These are phyloP conservation scores for Fusarium succisae DNA, from an alignment of 2,329 filamentous ascomycete species.

Conservation along the genomic window DNA sequence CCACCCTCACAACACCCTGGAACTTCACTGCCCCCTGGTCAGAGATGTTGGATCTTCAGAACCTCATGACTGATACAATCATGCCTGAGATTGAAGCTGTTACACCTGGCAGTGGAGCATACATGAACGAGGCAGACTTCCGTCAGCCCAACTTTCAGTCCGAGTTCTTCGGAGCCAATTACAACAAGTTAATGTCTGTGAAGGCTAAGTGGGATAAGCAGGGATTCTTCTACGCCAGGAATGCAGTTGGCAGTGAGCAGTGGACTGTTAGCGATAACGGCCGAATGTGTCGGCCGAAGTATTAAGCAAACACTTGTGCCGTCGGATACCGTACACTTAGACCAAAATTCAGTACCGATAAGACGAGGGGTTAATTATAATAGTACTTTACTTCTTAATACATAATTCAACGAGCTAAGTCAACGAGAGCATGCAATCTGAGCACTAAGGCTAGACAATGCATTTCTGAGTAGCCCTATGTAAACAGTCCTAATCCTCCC, in stretches of 20 bases:
- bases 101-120: conserved; percentile 55
- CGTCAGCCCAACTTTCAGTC: conserved; percentile 54
- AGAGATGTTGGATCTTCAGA: conserved; percentile 46
- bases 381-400: background rate
- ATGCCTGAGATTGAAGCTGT: conserved; percentile 44
- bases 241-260: conserved; percentile 61
- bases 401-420: background rate
- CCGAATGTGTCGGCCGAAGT: conserved; percentile 28
- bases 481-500: background rate
- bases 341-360: background rate
- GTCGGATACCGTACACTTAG: background rate
- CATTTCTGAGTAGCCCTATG: background rate
- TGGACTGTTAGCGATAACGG: conserved; percentile 48
- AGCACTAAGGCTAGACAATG: no score
- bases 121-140: conserved; percentile 64
- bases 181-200: conserved; percentile 51
- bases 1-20: conserved; percentile 42
- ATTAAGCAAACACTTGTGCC: background rate
- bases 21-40: conserved; percentile 38
- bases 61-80: conserved; percentile 44
- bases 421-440: background rate
- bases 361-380: background rate
- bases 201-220: conserved; percentile 62
- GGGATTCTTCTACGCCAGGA: conserved; percentile 55
- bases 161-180: conserved; percentile 57